These are phyloP conservation scores for Scleroderma citrinum DNA, from an alignment of 768 basidiomycete species.

Conservation along the genomic window DNA sequence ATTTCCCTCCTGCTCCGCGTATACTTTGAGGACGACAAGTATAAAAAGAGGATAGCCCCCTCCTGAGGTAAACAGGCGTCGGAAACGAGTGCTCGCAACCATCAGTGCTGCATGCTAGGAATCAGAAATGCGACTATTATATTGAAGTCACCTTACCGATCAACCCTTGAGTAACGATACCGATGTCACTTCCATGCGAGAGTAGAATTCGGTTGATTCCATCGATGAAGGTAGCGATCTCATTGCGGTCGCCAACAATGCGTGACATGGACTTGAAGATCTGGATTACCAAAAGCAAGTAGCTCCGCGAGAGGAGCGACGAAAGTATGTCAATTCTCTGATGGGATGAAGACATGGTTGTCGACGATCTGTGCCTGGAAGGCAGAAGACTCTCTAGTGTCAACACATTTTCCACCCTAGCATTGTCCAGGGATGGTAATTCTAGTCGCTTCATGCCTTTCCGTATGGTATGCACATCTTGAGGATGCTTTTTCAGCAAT, in stretches of 20 bases:
- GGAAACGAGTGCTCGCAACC: conserved; percentile 72
- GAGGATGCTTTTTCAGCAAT: conserved; percentile 59
- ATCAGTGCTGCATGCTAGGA: conserved; percentile 51
- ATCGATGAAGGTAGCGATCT: conserved; percentile 61
- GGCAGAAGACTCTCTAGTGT: conserved; percentile 47
- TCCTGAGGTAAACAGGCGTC: conserved; percentile 66
- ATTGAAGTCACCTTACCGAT: conserved; percentile 40
- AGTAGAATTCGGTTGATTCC: conserved; percentile 66
- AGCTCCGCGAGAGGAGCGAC: conserved; percentile 58
- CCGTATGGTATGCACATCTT: conserved; percentile 62
- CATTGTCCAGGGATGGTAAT: conserved; percentile 41
- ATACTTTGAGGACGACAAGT: conserved; percentile 64
- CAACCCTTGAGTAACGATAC: conserved; percentile 68
- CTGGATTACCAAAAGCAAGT: conserved; percentile 62
- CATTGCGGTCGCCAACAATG: conserved; percentile 62
- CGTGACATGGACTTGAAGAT: conserved; percentile 68
- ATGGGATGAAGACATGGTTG: conserved; percentile 8
- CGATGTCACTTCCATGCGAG: conserved; percentile 64
- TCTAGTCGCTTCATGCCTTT: conserved; percentile 60
- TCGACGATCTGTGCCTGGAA: conserved; percentile 14
- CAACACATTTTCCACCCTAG: conserved; percentile 25
- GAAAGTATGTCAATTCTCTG: conserved; percentile 41
- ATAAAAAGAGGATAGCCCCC: conserved; percentile 73
- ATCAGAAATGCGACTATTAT: neutral
- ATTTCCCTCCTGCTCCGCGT: conserved; percentile 54